Conservation (phyloP, 805 yeast genomes). For the Limtongia smithiae region DNA sequence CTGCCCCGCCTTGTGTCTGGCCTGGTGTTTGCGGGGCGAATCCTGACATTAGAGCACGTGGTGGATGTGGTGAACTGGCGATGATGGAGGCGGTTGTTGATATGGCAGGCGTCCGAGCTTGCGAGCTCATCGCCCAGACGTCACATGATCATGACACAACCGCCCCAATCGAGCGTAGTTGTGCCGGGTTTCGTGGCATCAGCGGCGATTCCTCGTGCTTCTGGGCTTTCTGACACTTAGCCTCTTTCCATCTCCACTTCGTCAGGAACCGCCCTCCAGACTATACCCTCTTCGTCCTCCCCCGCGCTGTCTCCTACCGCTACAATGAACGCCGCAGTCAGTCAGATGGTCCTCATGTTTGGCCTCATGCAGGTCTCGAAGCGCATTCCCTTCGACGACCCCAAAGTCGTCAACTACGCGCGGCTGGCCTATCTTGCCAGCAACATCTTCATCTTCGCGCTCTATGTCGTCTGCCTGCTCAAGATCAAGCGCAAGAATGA, state of each 20-base stretch:
- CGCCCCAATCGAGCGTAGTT: too few species aligned
- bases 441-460: constrained; percentile 57
- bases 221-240: too few species aligned
- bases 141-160: too few species aligned
- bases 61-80: too few species aligned
- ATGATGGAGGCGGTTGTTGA: too few species aligned
- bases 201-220: too few species aligned
- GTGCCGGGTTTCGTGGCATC: too few species aligned
- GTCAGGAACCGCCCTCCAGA: neutral
- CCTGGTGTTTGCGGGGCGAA: constrained; percentile 6
- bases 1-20: too few species aligned
- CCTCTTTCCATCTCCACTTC: neutral
- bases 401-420: constrained; percentile 65
- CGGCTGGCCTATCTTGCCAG: constrained; percentile 68
- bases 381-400: constrained; percentile 83
- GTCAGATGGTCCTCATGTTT: constrained; percentile 85
- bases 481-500: constrained; percentile 70
- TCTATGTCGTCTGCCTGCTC: constrained; percentile 63
- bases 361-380: constrained; percentile 95
- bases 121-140: too few species aligned
- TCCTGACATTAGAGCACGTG: constrained; percentile 4
- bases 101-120: too few species aligned
- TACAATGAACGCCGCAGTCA: constrained; percentile 79
- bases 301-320: too few species aligned
- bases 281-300: too few species aligned